phyloP scores from a whole-genome alignment of 2,329 filamentous ascomycete genomes.

The Exophiala sp. region DNA sequence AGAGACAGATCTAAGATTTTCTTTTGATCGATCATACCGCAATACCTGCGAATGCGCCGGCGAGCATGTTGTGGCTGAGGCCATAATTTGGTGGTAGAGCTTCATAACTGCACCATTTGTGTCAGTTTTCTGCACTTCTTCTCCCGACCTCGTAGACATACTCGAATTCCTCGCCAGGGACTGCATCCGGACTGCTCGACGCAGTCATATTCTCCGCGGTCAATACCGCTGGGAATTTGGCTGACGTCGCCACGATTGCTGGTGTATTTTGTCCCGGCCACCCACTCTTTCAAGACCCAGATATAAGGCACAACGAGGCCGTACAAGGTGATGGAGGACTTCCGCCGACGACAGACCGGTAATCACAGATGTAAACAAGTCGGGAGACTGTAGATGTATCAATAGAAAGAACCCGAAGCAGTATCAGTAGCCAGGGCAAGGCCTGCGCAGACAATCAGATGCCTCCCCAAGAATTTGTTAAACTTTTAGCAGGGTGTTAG shows the following conservation, averaged over 20 bases:
- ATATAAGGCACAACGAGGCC: neutral
- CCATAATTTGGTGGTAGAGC: conserved; percentile 91
- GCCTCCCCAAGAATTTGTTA: conserved; percentile 19
- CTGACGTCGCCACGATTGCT: conserved; percentile 28
- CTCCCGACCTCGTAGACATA: conserved; percentile 31
- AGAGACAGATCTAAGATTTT: conserved; percentile 4
- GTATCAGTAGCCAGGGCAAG: conserved; percentile 7
- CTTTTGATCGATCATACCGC: conserved; percentile 60
- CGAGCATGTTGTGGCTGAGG: conserved; percentile 88
- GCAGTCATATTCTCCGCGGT: conserved; percentile 28
- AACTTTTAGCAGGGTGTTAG: conserved; percentile 4
- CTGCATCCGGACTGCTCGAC: conserved; percentile 34
- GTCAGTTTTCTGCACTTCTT: conserved; percentile 13
- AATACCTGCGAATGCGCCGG: conserved; percentile 94
- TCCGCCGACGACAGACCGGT: neutral
- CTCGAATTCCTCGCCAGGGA: conserved; percentile 46
- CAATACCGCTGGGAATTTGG: conserved; percentile 29
- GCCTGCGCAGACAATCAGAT: conserved; percentile 15
- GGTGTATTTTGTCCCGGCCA: conserved; percentile 2
- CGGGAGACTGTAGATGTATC: neutral
- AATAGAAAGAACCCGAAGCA: conserved; percentile 5
- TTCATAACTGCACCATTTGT: conserved; percentile 66
- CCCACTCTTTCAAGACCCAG: neutral
- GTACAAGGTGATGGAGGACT: neutral
- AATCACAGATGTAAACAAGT: neutral